A percentile compares a stretch with the other conserved stretches of the same genome.
phyloP scores from a whole-genome alignment of 139 green algal species.

The Chlorella sp. region DNA sequence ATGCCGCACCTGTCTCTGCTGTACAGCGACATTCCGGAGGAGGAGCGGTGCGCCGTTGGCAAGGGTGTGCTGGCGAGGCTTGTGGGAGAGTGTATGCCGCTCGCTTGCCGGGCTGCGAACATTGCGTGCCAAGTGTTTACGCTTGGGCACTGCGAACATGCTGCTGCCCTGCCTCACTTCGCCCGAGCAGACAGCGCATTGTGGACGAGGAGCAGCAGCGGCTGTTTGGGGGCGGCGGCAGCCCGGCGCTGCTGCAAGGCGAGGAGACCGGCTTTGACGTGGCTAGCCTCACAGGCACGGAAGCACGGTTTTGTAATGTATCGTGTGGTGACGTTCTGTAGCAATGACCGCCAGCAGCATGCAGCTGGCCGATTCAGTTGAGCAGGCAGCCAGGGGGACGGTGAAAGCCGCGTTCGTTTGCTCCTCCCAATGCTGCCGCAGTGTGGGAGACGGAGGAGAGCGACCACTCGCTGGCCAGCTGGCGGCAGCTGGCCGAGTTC shows the following conservation, averaged over 20 bases:
- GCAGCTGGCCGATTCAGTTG: no score
- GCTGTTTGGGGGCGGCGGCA: background rate
- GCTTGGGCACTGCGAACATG: no score
- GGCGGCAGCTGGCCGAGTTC: slow-evolving; percentile 17
- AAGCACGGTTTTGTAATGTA: no score
- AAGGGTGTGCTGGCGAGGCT: background rate
- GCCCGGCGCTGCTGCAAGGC: background rate
- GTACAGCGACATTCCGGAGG: slow-evolving; percentile 42
- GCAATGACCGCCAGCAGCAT: no score
- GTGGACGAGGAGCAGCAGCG: slow-evolving; percentile 19
- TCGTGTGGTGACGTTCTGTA: no score
- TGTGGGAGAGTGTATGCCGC: background rate
- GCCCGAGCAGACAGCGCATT: slow-evolving; percentile 2
- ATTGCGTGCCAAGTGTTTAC: background rate
- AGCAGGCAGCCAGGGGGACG: no score
- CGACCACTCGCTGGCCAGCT: slow-evolving; percentile 23
- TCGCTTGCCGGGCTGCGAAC: no score
- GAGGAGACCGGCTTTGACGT: slow-evolving; percentile 28
- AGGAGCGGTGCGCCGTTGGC: slow-evolving; percentile 20
- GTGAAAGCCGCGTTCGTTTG: no score
- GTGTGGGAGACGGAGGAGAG: slow-evolving; percentile 42
- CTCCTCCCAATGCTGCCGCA: background rate
- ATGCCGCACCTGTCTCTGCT: slow-evolving; percentile 61
- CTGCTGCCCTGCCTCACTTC: background rate
- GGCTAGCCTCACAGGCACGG: slow-evolving; percentile 29